phyloP scores from a whole-genome alignment of 2,329 filamentous ascomycete genomes.

The Penicillium griseofulvum region DNA sequence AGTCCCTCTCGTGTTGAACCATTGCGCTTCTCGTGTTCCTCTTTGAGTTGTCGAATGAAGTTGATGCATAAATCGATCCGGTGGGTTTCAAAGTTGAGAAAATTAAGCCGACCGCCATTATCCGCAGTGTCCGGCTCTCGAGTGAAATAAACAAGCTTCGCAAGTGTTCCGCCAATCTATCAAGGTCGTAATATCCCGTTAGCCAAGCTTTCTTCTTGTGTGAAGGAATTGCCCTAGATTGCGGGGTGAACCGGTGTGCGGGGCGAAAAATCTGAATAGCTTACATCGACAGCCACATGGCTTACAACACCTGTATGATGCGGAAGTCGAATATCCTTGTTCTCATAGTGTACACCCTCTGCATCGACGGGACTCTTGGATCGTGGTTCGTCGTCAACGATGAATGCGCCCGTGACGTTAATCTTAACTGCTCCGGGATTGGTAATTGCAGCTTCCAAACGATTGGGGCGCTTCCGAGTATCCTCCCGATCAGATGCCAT shows the following conservation, averaged over 20 bases:
- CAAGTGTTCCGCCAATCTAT: conserved; percentile 91
- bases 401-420: conserved; percentile 94
- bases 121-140: conserved; percentile 76
- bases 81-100: conserved; percentile 94
- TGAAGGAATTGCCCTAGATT: conserved; percentile 13
- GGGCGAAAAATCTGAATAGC: conserved; percentile 36
- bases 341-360: conserved; percentile 66
- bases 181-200: neutral
- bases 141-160: conserved; percentile 96
- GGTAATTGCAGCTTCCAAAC: conserved; percentile 50
- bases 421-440: conserved; percentile 76
- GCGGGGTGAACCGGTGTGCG: conserved; percentile 30
- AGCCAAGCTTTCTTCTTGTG: neutral
- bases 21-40: conserved; percentile 75
- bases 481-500: conserved; percentile 34
- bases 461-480: conserved; percentile 29
- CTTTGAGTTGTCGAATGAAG: conserved; percentile 82
- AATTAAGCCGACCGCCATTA: conserved; percentile 86
- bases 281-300: conserved; percentile 93
- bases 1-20: conserved; percentile 67
- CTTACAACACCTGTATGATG: conserved; percentile 94
- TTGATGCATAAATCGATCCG: conserved; percentile 89
- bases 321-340: conserved; percentile 90
- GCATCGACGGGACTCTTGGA: conserved; percentile 51
- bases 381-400: conserved; percentile 75